Evolutionary conservation across 169 alveolate species (phyloP), one percentile per base, ranked within the genome.

Genomic region (Theileria parva): DNA sequence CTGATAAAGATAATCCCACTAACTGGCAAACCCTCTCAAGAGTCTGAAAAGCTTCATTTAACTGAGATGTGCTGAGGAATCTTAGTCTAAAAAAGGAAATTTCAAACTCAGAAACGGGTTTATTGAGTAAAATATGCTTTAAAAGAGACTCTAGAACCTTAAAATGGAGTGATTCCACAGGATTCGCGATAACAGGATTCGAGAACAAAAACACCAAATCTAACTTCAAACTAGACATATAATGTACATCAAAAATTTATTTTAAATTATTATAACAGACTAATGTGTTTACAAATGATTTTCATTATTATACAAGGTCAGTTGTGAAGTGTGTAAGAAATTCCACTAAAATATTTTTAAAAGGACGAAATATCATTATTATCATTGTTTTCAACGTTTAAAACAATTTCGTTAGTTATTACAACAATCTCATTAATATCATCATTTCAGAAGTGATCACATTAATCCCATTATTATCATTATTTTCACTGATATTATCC

Each of bases 151-250:
- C 79, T 44, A 75, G 12, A 0, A 81, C 34, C 32, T 37, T 75
- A 25, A 65, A 53, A 7, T 65, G 84, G 65, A 81, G 53, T 48
- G 67, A 44, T 50, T 81, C 85, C 39, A 39, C 28, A 3, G 88
- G 88, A 74, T 75, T 72, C 7, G 55, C 53, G 21, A 81, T 23
- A 65, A 70, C 60, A n/a, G 88, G 88, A 65, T 37, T 65, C 2
- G 60, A 17, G 61, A 75, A 81, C 57, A 81, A 70, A 37, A 63
- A 75, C 30, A 81, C 74, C 21, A 50, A 50, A 61, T 81, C 85
- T 21, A 81, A 23, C 28, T 34, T 59, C 19, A 81, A 71, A 32
- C 53, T 63, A 34, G 25, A 32, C 63, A 53, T 70, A 19, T 12
- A 32, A n/a, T 21, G 5, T 25, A 57, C 66, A 57, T 44, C 8